A percentile compares a stretch with the other conserved stretches of the same genome.
These are phyloP conservation scores for Quercus variabilis DNA, from an alignment of 306 rosid species.

Conservation along the genomic window DNA sequence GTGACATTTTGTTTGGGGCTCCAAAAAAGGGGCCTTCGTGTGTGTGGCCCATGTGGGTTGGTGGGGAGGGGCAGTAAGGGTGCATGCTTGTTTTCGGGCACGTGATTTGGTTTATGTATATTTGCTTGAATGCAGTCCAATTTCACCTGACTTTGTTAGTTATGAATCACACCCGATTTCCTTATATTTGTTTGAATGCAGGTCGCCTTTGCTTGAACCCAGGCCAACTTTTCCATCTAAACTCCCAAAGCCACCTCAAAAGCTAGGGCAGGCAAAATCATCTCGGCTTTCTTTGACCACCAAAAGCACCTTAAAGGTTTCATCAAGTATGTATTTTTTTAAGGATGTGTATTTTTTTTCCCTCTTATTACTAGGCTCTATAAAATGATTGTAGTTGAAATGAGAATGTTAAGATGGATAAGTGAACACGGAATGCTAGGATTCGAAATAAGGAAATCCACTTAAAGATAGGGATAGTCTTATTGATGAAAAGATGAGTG, in stretches of 20 bases:
- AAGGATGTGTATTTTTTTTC: background rate
- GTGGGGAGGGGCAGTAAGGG: too few species aligned
- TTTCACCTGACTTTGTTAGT: background rate
- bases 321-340: conserved; percentile 52
- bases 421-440: too few species aligned
- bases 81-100: too few species aligned
- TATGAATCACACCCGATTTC: background rate
- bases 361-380: background rate
- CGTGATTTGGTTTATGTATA: too few species aligned
- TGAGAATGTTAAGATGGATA: too few species aligned
- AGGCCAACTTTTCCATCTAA: conserved; percentile 52
- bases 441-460: too few species aligned
- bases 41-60: too few species aligned
- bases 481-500: too few species aligned
- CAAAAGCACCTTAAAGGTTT: conserved; percentile 62
- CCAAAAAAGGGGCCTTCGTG: background rate
- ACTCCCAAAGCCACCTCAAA: conserved; percentile 61
- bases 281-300: conserved; percentile 54
- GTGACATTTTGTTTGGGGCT: background rate
- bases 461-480: too few species aligned
- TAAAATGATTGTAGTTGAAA: too few species aligned
- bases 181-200: conserved; percentile 3
- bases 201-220: conserved; percentile 26
- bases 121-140: too few species aligned
- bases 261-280: conserved; percentile 37